Conservation (phyloP, 2,329 filamentous ascomycete genomes). For the Pseudogymnoascus pannorum region DNA sequence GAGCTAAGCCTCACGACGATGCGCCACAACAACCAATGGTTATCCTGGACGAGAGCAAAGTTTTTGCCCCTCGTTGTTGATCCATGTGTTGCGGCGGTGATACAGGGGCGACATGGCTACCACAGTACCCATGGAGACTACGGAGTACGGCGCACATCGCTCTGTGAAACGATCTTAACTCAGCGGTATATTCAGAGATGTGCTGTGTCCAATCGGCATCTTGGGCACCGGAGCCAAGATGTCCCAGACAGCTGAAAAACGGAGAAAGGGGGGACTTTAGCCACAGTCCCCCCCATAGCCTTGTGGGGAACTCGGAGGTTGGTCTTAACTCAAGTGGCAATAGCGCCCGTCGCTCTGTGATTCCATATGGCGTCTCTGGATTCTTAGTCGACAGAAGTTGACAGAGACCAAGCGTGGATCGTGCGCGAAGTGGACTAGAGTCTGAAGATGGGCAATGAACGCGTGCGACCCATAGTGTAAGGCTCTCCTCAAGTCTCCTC, state of each 20-base stretch:
- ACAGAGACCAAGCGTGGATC: background rate
- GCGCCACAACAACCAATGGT: conserved; percentile 5
- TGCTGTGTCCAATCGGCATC: background rate
- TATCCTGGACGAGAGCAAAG: conserved; percentile 5
- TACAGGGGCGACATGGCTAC: background rate
- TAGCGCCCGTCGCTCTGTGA: background rate
- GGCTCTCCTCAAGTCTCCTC: background rate
- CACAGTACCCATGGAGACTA: background rate
- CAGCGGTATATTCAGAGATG: background rate
- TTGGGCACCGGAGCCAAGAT: background rate
- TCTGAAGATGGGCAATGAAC: background rate
- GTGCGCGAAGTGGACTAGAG: background rate
- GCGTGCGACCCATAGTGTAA: background rate
- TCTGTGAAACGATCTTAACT: conserved; percentile 6
- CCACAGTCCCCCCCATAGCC: background rate
- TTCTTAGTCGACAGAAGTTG: background rate
- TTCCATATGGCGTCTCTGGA: background rate
- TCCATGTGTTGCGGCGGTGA: conserved; percentile 6
- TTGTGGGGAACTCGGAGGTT: background rate
- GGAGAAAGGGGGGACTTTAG: background rate
- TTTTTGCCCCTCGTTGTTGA: conserved; percentile 1
- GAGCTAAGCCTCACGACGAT: conserved; percentile 1
- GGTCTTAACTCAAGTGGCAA: background rate
- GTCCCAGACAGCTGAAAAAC: conserved; percentile 6
- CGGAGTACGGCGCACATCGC: background rate